A percentile compares a stretch with the other conserved stretches of the same genome.
Conservation (phyloP, 495 filamentous ascomycete genomes). For the Tuber brumale region DNA sequence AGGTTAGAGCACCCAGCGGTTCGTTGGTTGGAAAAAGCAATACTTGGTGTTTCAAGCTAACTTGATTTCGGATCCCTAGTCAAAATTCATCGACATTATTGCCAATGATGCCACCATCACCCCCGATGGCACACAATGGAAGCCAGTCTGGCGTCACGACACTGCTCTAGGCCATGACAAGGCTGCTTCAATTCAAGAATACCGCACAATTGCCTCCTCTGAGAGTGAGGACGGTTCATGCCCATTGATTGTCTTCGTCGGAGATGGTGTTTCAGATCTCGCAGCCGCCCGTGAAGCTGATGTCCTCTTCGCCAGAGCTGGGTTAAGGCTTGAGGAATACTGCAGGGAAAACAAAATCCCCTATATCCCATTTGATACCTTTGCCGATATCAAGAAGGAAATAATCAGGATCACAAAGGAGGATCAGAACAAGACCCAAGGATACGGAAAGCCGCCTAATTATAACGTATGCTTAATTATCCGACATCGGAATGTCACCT, state of each 20-base stretch:
- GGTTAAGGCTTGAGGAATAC: conserved; percentile 64
- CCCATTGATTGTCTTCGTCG: conserved; percentile 68
- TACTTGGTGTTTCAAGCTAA: neutral
- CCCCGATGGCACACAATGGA: conserved; percentile 57
- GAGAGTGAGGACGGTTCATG: conserved; percentile 56
- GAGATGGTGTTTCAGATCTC: conserved; percentile 71
- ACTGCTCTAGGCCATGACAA: conserved; percentile 66
- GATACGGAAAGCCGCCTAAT: conserved; percentile 55
- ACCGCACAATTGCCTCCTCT: conserved; percentile 50
- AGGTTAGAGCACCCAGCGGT: conserved; percentile 42
- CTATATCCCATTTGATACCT: conserved; percentile 61
- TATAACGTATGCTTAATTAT: conserved; percentile 49
- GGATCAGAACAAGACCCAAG: conserved; percentile 59
- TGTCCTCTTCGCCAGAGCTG: conserved; percentile 65
- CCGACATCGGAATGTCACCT: neutral
- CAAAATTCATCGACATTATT: conserved; percentile 59
- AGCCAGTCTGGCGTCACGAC: conserved; percentile 64
- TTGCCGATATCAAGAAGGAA: conserved; percentile 61
- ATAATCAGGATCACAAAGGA: conserved; percentile 55
- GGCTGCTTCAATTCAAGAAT: conserved; percentile 58
- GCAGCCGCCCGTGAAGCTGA: conserved; percentile 67
- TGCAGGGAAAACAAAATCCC: conserved; percentile 59
- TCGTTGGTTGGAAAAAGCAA: neutral
- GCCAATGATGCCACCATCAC: conserved; percentile 63
- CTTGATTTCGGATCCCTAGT: conserved; percentile 30